phyloP scores from a whole-genome alignment of 2,329 filamentous ascomycete species.

The Xylariaceae sp. region DNA sequence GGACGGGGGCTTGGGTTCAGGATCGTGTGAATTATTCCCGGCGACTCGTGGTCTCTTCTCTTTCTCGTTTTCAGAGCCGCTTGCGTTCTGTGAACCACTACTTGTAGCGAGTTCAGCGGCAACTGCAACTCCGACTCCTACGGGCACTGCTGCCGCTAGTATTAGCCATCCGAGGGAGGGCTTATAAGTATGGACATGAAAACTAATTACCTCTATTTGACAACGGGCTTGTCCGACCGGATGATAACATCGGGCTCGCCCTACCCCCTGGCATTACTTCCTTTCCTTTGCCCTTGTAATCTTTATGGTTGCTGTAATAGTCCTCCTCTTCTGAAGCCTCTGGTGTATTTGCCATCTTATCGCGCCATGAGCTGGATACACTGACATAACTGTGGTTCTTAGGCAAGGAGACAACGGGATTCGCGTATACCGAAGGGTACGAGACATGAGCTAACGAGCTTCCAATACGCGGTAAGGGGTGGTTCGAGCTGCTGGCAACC shows the following conservation, averaged over 20 bases:
- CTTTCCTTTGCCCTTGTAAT: slow-evolving; percentile 27
- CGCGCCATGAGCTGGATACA: slow-evolving; percentile 30
- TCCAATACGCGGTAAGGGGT: slow-evolving; percentile 39
- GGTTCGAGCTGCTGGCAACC: slow-evolving; percentile 35
- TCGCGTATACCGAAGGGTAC: slow-evolving; percentile 40
- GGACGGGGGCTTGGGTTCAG: slow-evolving; percentile 14
- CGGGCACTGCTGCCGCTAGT: slow-evolving; percentile 8
- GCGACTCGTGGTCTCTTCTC: slow-evolving; percentile 19
- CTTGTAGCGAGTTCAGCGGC: slow-evolving; percentile 10
- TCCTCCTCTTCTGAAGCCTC: slow-evolving; percentile 17
- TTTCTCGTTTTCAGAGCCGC: slow-evolving; percentile 23
- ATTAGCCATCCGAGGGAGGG: slow-evolving; percentile 22
- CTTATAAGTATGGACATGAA: slow-evolving; percentile 7
- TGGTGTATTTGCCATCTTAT: slow-evolving; percentile 18
- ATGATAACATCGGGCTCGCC: slow-evolving; percentile 18
- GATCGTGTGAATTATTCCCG: slow-evolving; percentile 14
- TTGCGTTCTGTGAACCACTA: slow-evolving; percentile 19
- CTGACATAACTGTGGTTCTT: slow-evolving; percentile 42
- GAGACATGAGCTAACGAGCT: slow-evolving; percentile 45
- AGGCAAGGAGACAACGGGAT: slow-evolving; percentile 37
- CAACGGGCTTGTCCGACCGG: slow-evolving; percentile 16
- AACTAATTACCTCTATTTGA: slow-evolving; percentile 25
- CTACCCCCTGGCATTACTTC: slow-evolving; percentile 18
- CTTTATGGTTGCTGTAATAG: slow-evolving; percentile 18
- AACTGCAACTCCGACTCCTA: slow-evolving; percentile 10